These are phyloP conservation scores for Clonostachys chloroleuca DNA, from an alignment of 2,329 filamentous ascomycete genomes.

Conservation along the genomic window DNA sequence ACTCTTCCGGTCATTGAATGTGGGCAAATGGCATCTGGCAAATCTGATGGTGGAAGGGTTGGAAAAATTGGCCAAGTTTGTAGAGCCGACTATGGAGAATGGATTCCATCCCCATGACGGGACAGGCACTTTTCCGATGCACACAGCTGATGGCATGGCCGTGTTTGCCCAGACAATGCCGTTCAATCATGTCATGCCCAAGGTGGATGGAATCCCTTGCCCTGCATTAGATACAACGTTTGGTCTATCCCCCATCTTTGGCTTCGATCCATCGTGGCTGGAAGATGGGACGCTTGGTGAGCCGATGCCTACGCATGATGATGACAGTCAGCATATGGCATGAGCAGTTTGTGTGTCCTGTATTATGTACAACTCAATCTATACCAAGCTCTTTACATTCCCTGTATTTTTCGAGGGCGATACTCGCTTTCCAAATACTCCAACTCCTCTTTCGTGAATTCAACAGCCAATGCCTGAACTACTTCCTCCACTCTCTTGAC, in stretches of 20 bases:
- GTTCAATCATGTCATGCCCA: slow-evolving; percentile 1
- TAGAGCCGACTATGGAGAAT: slow-evolving; percentile 3
- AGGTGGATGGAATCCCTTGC: too few relatives aligned
- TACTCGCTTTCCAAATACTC: slow-evolving; percentile 60
- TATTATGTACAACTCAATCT: background rate
- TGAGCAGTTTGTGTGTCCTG: background rate
- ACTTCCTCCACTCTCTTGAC: slow-evolving; percentile 58
- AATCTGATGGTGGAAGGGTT: slow-evolving; percentile 39
- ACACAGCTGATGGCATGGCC: background rate
- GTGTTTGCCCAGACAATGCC: background rate
- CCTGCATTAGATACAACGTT: slow-evolving; percentile 13
- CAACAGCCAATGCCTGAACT: slow-evolving; percentile 36
- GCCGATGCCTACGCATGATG: background rate
- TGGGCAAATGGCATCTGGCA: slow-evolving; percentile 38
- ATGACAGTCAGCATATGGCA: background rate
- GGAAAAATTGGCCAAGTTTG: slow-evolving; percentile 28
- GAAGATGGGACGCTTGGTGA: background rate
- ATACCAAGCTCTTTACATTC: slow-evolving; percentile 7
- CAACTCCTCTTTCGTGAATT: slow-evolving; percentile 53
- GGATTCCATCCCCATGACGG: background rate
- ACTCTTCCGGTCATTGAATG: slow-evolving; percentile 30
- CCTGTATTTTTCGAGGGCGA: slow-evolving; percentile 40
- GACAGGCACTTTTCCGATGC: background rate
- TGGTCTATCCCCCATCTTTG: slow-evolving; percentile 18
- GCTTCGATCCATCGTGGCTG: slow-evolving; percentile 14